A percentile compares a stretch with the other conserved stretches of the same genome.
Evolutionary conservation across 179 eudicot genomes (phyloP).

Genomic region (Drosera spatulata): DNA sequence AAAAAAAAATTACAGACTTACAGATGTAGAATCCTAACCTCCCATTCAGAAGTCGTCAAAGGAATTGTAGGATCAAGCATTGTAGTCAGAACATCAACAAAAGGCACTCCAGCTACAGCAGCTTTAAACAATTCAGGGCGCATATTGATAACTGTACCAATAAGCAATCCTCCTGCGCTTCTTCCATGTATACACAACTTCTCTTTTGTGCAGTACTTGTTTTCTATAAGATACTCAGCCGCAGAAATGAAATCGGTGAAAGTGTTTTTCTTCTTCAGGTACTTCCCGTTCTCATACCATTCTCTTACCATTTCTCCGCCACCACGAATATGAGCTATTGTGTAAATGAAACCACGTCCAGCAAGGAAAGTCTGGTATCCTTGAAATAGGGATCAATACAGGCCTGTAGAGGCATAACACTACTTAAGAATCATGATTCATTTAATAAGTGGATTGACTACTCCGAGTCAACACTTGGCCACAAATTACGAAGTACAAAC

Average conservation of each 20-base stretch:
- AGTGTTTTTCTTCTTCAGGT: conserved; percentile 67
- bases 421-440: too few species aligned
- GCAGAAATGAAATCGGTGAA: conserved; percentile 85
- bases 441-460: too few species aligned
- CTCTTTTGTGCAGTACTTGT: conserved; percentile 76
- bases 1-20: neutral
- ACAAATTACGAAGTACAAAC: too few species aligned
- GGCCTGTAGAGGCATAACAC: conserved; percentile 24
- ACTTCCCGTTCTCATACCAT: conserved; percentile 90
- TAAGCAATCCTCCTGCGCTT: conserved; percentile 95
- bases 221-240: conserved; percentile 73
- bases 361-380: conserved; percentile 62
- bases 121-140: conserved; percentile 88
- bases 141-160: conserved; percentile 93
- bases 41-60: conserved; percentile 91
- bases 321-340: conserved; percentile 84
- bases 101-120: conserved; percentile 90
- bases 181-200: conserved; percentile 82
- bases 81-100: conserved; percentile 85
- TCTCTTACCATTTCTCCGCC: conserved; percentile 98
- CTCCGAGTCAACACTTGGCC: too few species aligned
- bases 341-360: conserved; percentile 78
- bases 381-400: conserved; percentile 61
- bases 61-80: conserved; percentile 99
- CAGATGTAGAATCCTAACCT: conserved; percentile 32